phyloP scores from a whole-genome alignment of 192 early-diverging fungal species.

The Podila minutissima region DNA sequence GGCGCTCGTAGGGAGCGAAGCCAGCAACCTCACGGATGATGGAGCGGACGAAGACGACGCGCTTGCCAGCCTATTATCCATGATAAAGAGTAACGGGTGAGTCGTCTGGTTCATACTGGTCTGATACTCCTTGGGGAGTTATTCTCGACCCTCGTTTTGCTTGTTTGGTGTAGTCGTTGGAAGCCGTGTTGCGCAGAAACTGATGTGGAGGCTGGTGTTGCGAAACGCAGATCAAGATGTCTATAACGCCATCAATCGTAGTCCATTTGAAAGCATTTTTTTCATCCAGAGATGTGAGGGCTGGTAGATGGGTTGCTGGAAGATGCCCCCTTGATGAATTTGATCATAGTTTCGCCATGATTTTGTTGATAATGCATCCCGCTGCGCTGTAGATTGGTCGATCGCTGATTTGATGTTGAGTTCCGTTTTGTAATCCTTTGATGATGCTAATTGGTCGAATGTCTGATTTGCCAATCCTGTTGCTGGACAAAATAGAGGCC shows the following conservation, averaged over 20 bases:
- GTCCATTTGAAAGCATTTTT: neutral
- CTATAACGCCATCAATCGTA: neutral
- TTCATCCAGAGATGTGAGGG: neutral
- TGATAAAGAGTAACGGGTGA: neutral
- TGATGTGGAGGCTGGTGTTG: too few relatives aligned
- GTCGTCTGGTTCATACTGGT: too few relatives aligned
- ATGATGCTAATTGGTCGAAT: too few relatives aligned
- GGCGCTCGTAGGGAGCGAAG: conserved; percentile 97
- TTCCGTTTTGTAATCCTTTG: too few relatives aligned
- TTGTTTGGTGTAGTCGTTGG: too few relatives aligned
- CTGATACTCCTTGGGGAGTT: too few relatives aligned
- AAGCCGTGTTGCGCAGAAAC: too few relatives aligned
- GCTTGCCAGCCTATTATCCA: conserved; percentile 58
- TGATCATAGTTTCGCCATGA: conserved; percentile 4
- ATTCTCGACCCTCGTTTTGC: too few relatives aligned
- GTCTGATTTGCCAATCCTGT: too few relatives aligned
- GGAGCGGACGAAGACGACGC: conserved; percentile 91
- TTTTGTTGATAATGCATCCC: neutral
- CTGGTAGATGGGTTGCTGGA: neutral
- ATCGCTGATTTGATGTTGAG: too few relatives aligned
- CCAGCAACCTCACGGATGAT: conserved; percentile 98
- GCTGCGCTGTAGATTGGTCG: neutral
- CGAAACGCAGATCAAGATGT: too few relatives aligned
- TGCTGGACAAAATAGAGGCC: too few relatives aligned
- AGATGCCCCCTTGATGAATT: neutral